Evolutionary conservation across 2,329 filamentous ascomycete genomes (phyloP), one percentile per base, ranked within the genome.

Genomic region (Dendryphion nanum): DNA sequence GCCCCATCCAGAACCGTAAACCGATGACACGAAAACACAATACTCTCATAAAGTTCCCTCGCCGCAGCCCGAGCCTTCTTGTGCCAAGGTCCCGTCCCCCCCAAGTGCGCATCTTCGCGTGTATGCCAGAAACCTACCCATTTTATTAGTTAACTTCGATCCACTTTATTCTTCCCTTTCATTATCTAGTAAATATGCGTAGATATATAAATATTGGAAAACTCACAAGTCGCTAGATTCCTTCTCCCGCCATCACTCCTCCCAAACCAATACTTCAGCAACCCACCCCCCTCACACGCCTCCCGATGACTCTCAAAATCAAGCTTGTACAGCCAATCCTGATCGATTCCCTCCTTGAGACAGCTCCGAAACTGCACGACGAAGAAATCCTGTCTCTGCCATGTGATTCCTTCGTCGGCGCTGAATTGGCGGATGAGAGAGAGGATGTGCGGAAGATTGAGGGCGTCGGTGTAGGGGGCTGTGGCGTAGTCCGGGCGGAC

Each of bases 261-360:
- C 2, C 89, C 88, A 64, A 94, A 95, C 89, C 90, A 95, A 67
- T 96, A 95, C 65, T 95, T 95, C 58, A 95, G 68, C 58, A 96
- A 78, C 0, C 89, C 89, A 5, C 89, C 89, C 54, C 82, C 86
- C 26, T 76, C 76, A 14, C 83, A 83, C 10, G 90, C 90, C 63
- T 95, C 89, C 17, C 78, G 75, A 62, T 95, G 89, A 5, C 86
- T 86, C 42, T 81, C 81, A 57, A 83, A 82, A 66, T 95, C 90
- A 20, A 95, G 74, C 18, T 75, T 73, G 28, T 82, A 82, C 26
- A 95, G 75, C 41, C 84, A 75, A 8, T 78, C 77, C 42, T 81
- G 80, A 45, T 88, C 80, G 1, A 83, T 85, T 10, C 74, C 77
- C 2, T 77, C 73, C 24, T 82, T 81, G 39, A 95, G 79, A 47